Percentiles rank a stretch among this genome's conserved stretches.
These are phyloP conservation scores for Scolecobasidium constrictum DNA, from an alignment of 2,329 filamentous ascomycete species.

Conservation along the genomic window DNA sequence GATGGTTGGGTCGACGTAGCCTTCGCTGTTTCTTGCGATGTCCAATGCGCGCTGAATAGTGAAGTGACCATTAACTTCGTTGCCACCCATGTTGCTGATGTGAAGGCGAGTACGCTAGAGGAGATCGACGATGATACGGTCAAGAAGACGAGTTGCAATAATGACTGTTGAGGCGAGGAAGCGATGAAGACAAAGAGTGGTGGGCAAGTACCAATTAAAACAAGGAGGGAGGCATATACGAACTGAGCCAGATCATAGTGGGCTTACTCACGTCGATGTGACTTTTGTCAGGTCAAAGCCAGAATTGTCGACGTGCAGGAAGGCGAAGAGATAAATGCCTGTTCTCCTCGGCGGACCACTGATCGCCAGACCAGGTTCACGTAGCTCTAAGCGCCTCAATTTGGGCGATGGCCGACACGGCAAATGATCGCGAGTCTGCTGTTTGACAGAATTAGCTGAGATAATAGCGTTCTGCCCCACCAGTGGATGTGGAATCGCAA, in stretches of 20 bases:
- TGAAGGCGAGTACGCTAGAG: conserved; percentile 17
- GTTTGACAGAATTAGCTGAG: too few species aligned
- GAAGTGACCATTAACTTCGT: conserved; percentile 27
- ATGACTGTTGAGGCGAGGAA: too few species aligned
- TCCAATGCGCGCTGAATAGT: conserved; percentile 60
- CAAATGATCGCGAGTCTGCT: too few species aligned
- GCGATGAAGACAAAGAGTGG: conserved; percentile 2
- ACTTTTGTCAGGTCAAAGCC: too few species aligned
- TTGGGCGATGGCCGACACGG: too few species aligned
- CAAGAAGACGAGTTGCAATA: background rate
- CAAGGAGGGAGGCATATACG: conserved; percentile 1
- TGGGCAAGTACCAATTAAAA: background rate
- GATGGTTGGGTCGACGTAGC: conserved; percentile 54
- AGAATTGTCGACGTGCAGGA: background rate
- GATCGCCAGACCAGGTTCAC: background rate
- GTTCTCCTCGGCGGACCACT: background rate
- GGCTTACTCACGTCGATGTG: background rate
- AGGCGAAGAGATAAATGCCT: background rate
- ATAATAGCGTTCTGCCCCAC: too few species aligned
- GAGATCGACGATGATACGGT: background rate
- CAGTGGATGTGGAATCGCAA: too few species aligned
- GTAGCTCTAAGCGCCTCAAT: too few species aligned
- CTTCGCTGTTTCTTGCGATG: conserved; percentile 62
- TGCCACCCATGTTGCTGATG: conserved; percentile 13
- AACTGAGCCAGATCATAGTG: conserved; percentile 2